Conservation (phyloP, 192 early-diverging fungal species). For the Podila verticillata region DNA sequence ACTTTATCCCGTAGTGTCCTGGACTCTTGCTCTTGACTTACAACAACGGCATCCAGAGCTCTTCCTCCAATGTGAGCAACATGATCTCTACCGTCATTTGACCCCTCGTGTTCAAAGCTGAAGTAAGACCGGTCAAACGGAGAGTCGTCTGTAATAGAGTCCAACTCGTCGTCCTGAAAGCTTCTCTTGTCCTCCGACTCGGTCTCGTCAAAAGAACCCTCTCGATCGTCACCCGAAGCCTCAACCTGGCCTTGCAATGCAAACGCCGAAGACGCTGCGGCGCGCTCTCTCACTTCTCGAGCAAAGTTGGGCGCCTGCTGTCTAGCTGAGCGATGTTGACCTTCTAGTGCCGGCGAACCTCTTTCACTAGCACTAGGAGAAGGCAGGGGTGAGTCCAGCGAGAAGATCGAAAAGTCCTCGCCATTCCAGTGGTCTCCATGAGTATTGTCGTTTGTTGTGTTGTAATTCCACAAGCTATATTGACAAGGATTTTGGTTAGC, state of each 20-base stretch:
- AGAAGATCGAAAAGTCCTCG: conserved; percentile 85
- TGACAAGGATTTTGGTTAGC: not conserved
- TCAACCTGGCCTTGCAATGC: conserved; percentile 36
- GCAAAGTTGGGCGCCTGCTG: conserved; percentile 40
- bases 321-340: conserved; percentile 14
- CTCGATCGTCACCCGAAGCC: conserved; percentile 17
- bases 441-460: conserved; percentile 80
- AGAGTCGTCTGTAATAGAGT: conserved; percentile 14
- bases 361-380: not conserved
- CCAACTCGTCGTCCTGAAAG: conserved; percentile 7
- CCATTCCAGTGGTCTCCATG: conserved; percentile 89
- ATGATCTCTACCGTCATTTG: conserved; percentile 50
- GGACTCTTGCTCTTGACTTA: conserved; percentile 30
- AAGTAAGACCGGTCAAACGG: conserved; percentile 47
- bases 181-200: not conserved
- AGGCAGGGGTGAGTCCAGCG: conserved; percentile 30
- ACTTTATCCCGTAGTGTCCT: not conserved
- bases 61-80: conserved; percentile 76
- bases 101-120: conserved; percentile 34
- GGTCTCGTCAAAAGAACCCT: not conserved
- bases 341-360: not conserved
- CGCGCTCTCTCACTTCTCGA: conserved; percentile 38
- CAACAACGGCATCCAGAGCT: conserved; percentile 80
- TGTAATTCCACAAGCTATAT: conserved; percentile 84
- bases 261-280: conserved; percentile 24